Conservation (phyloP, 208 protist genomes). For the Crithidia bombi region DNA sequence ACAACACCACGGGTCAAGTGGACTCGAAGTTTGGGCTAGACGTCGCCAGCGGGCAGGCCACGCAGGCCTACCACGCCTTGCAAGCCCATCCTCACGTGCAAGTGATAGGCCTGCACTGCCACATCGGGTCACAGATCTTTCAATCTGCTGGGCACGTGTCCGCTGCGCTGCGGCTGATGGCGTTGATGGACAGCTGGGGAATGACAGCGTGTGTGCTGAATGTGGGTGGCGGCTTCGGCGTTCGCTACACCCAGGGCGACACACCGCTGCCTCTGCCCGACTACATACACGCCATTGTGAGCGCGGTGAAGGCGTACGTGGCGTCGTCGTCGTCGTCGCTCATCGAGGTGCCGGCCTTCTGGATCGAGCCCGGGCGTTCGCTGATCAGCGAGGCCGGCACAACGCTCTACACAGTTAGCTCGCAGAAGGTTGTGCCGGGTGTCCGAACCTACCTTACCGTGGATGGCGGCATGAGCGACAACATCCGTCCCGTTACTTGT, state of each 20-base stretch:
- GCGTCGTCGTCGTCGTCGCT: not conserved
- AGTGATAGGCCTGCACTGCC: conserved; percentile 23
- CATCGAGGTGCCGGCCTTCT: not conserved
- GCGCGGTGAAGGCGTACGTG: conserved; percentile 7
- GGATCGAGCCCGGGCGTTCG: conserved; percentile 21
- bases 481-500: conserved; percentile 19
- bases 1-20: conserved; percentile 28
- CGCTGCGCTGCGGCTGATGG: conserved; percentile 9
- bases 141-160: conserved; percentile 5
- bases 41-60: conserved; percentile 20
- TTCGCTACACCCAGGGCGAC: conserved; percentile 15
- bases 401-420: conserved; percentile 13
- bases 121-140: conserved; percentile 25
- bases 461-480: conserved; percentile 24
- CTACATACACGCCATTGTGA: conserved; percentile 6
- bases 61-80: conserved; percentile 4
- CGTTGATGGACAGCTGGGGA: conserved; percentile 10
- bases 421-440: not conserved
- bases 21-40: conserved; percentile 19
- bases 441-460: conserved; percentile 16
- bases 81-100: not conserved
- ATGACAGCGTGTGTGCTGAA: conserved; percentile 18
- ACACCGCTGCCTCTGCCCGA: not conserved
- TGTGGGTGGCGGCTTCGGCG: conserved; percentile 19
- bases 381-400: conserved; percentile 20